Base-by-base conservation (phyloP, 2,329 filamentous ascomycete genomes). In the Aspergillus proliferans region DNA sequence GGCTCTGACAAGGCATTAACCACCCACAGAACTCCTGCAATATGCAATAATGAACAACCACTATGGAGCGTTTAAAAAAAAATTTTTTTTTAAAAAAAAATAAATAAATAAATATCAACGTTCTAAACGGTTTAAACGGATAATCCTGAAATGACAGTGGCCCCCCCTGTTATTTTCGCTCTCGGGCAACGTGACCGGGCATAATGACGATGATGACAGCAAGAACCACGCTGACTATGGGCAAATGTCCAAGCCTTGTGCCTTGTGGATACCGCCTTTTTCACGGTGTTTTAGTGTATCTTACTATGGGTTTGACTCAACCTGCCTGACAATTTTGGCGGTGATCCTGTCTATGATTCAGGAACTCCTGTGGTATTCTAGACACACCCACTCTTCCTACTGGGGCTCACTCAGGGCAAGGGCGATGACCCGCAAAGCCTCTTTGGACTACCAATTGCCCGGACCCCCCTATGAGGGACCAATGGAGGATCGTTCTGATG, bases 271-370 rank as follows among this genome's bases (percentile, higher is more conserved):
- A 40, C 38, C 38, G 38, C 38, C 38, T 22, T 40, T 40, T 40
- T 5, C 18, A 12, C 2, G 5, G 38, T 40, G 38, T 19, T 19
- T 12, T 10, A 19, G 18, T 40, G 10, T 8, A 40, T 40, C 38
- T 43, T 43, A 28, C 22, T 43, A 43, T 19, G 22, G 8, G 15
- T 7, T 43, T 43, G 22, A 43, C 21, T 43, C 41, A 43, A 43
- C 41, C 6, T 40, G 18, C 8, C 38, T 19, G 15, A 10, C 18
- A 40, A 12, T 40, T 40, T 6, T 40, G 24, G 22, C 24, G 41
- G 24, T 43, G 41, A 43, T 43, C 26, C 41, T 28, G n/a, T 26
- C 22, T 43, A 30, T 43, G 41, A 43, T 18, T 43, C 24, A 43
- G 38, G 38, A 19, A 18, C 38, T 19, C 18, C 10, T 21, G 19